Base-by-base conservation (phyloP, 345 rosid genomes). In the Brassica incana region DNA sequence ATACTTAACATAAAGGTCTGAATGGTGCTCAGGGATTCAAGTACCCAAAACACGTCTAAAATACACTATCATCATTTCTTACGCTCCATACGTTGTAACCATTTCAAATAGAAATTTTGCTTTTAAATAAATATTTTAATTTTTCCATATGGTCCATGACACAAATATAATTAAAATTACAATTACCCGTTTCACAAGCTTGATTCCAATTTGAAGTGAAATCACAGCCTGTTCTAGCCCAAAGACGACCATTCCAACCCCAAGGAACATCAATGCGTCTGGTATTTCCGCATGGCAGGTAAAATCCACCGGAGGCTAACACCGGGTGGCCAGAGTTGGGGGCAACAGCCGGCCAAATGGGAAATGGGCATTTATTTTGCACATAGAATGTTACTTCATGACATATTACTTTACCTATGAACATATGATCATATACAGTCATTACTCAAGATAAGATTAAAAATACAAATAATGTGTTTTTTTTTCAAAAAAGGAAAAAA, bases 341-440 rank as follows among this genome's bases (percentile, higher is more conserved):
- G 48, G 97, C 97, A 20, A 91, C 85, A 8, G 93, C 97, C 10
- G 97, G 97, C 97, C 98, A 92, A 75, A 92, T 73, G 0, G 97
- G 88, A 58, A 88, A 94, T 40, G 88, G 81, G 77, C 97, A 92
- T 81, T 90, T 92, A 88, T 94, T 94, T 75, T 90, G 90, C 69
- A 88, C 83, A 76, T 86, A 75, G 75, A 94, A 88, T 63, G 88
- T 72, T 7, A 92, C 89, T 50, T 67, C 83, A 29, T 83, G 85
- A 4, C 87, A 84, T 58, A 27, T 62, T 16, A 78, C 83, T 43
- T 73, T 65, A 45, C 92, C 93, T 90, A 87, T 74, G 4, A 10
- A 25, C 15, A 6, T 11, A 59, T 54, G 59, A 81, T 71, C 63
- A 29, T 12, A 12, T 30, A 50, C 5, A 50, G 58, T 50, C 58